phyloP scores from a whole-genome alignment of 192 early-diverging fungal genomes.

The Coemansia sp. region DNA sequence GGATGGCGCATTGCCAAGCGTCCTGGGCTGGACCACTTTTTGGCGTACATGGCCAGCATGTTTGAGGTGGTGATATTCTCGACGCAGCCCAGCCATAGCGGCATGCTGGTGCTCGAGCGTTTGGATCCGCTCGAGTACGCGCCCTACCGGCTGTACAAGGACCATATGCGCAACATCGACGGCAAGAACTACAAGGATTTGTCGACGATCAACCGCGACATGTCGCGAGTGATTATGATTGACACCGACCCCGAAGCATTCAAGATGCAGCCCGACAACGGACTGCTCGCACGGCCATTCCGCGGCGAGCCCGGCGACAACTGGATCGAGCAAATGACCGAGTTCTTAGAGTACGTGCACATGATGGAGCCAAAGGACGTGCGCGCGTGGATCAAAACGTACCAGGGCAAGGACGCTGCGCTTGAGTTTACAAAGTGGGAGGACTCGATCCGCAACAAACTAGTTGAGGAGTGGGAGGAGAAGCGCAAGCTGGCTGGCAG shows the following conservation, averaged over 20 bases:
- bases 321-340: constrained; percentile 80
- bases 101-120: constrained; percentile 79
- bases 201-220: constrained; percentile 89
- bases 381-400: constrained; percentile 68
- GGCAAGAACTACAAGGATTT: constrained; percentile 88
- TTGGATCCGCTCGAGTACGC: constrained; percentile 88
- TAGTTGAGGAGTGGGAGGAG: constrained; percentile 67
- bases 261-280: constrained; percentile 90
- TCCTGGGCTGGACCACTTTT: constrained; percentile 94
- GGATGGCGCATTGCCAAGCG: constrained; percentile 97
- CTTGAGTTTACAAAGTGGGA: constrained; percentile 70
- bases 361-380: constrained; percentile 76
- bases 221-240: constrained; percentile 89
- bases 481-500: constrained; percentile 60
- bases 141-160: constrained; percentile 88
- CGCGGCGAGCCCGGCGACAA: constrained; percentile 77
- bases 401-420: constrained; percentile 68
- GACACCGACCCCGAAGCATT: constrained; percentile 86
- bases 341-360: constrained; percentile 80
- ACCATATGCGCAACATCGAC: constrained; percentile 84
- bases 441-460: constrained; percentile 62
- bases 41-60: constrained; percentile 85
- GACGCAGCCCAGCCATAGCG: constrained; percentile 78
- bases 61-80: constrained; percentile 98
- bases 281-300: constrained; percentile 82